Conservation (phyloP, 139 green algal species). For the Diplosphaera chodatii region DNA sequence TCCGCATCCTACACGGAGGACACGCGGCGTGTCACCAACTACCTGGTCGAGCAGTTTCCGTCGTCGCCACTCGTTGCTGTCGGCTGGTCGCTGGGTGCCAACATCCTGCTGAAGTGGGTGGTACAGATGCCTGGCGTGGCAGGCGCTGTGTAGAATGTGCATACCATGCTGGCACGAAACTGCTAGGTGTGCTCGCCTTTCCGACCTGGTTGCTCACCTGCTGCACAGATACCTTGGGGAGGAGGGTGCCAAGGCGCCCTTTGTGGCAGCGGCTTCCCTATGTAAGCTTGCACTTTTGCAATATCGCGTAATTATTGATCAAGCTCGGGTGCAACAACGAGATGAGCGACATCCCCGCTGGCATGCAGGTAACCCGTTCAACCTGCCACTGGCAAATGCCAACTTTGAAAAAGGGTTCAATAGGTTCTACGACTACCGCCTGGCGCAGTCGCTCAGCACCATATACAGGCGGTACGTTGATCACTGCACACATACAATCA, state of each 20-base stretch:
- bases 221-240: conserved; percentile 49
- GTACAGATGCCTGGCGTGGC: no score
- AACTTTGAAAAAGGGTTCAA: neutral
- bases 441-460: neutral
- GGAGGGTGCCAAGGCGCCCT: conserved; percentile 51
- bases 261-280: conserved; percentile 75
- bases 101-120: conserved; percentile 29
- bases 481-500: no score
- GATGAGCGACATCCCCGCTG: no score
- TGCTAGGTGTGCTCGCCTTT: no score
- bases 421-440: neutral
- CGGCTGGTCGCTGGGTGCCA: conserved; percentile 2
- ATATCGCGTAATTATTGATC: no score
- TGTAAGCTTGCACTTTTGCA: conserved; percentile 29
- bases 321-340: no score
- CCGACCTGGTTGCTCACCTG: no score
- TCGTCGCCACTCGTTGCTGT: neutral
- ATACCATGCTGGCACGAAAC: no score
- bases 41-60: neutral
- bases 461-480: neutral
- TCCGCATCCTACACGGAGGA: conserved; percentile 89
- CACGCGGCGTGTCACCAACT: conserved; percentile 25
- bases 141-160: no score
- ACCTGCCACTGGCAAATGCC: conserved; percentile 38
- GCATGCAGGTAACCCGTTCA: conserved; percentile 79